Conservation (phyloP, 2,329 filamentous ascomycete species). For the Cytospora chrysosperma region DNA sequence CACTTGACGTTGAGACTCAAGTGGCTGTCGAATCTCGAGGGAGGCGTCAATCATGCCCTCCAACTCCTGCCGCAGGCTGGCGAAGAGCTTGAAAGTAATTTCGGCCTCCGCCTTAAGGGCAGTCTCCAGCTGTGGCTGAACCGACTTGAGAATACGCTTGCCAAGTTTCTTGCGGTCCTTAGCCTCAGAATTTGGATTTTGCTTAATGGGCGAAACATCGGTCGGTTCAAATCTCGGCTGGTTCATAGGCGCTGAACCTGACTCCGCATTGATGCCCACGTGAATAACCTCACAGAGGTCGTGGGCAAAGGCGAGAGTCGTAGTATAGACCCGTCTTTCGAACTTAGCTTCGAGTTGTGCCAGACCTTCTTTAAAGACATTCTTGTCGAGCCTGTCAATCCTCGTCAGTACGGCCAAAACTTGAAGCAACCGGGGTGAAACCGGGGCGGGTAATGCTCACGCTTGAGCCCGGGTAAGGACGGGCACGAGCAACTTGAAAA, state of each 20-base stretch:
- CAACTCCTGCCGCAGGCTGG: conserved; percentile 70
- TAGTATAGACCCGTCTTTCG: conserved; percentile 58
- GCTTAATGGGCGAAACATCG: conserved; percentile 51
- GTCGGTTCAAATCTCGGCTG: conserved; percentile 34
- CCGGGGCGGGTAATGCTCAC: conserved; percentile 55
- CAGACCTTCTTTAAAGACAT: conserved; percentile 56
- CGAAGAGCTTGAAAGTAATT: conserved; percentile 67
- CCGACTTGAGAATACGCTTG: conserved; percentile 81
- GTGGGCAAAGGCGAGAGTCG: conserved; percentile 54
- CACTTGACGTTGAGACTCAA: conserved; percentile 34
- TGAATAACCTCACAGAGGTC: conserved; percentile 57
- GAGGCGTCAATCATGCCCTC: conserved; percentile 71
- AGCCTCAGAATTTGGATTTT: conserved; percentile 61
- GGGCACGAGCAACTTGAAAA: conserved; percentile 72
- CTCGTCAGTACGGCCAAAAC: conserved; percentile 37
- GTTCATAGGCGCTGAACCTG: conserved; percentile 30
- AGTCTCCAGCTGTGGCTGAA: conserved; percentile 74
- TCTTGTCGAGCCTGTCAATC: conserved; percentile 59
- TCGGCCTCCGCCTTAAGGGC: conserved; percentile 81
- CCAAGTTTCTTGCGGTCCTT: conserved; percentile 82
- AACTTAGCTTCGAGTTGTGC: conserved; percentile 50
- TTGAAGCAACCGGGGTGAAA: not conserved
- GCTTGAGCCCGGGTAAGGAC: conserved; percentile 76
- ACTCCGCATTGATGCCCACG: conserved; percentile 48
- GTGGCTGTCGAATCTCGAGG: conserved; percentile 52